Base-by-base conservation (phyloP, 1,284 basidiomycete species). In the Volvariella surrecta region DNA sequence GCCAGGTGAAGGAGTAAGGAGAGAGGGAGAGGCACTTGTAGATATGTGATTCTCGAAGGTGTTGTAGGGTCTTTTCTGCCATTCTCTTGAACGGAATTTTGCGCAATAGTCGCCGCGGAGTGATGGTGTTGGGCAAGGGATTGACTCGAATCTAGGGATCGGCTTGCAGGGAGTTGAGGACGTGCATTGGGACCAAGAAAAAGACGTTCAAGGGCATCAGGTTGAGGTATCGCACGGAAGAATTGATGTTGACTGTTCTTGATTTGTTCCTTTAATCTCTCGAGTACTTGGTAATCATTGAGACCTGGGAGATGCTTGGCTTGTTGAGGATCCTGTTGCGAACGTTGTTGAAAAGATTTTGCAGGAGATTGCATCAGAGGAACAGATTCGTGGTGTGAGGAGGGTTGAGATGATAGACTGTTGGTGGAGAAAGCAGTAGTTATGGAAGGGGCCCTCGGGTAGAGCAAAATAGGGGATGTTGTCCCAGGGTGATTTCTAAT, bases 221-320 rank as follows among this genome's bases (percentile, higher is more conserved):
- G 84, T 49, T 77, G 71, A 32, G 83, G 82, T 42, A 74, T 56
- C 20, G 82, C 73, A 30, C 73, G 73, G 55, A 76, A 87, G 50
- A 77, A 64, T 43, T 80, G 74, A 56, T 87, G 83, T 53, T 87
- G 82, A 44, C 75, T 74, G 32, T 66, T 71, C 55, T 77, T 81
- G 59, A 87, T 86, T 43, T 73, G 66, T 31, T 74, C 64, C 59
- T 87, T 87, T 56, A 87, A 73, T 45, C 75, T 75, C 60, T 86
- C 76, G 47, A 86, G 68, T 37, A 76, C 71, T 56, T 83, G 79
- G 48, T 86, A 69, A 61, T 86, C 24, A 28, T 28, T 11, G 24
- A 11, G 11, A 28, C 11, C 24, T 6, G 24, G 11, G 24, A 11
- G 24, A 28, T 11, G 24, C 24, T 28, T 28, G 24, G 6, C 6